Evolutionary conservation across 1,284 basidiomycete genomes (phyloP), one percentile per base, ranked within the genome.

Genomic region (Ganoderma sinense): DNA sequence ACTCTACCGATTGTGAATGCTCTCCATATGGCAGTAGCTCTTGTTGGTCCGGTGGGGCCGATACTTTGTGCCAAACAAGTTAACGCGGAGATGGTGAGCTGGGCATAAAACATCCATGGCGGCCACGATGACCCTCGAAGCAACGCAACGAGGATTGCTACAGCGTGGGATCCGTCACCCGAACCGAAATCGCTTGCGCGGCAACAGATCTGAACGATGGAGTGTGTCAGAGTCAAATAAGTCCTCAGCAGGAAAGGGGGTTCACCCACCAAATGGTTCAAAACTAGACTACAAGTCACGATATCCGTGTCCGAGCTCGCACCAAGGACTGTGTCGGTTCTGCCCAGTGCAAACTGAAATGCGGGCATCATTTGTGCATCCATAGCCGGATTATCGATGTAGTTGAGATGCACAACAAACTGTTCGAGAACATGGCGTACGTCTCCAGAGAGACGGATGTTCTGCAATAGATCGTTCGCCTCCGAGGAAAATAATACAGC

Each of bases 1-100:
- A 94, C 93, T 65, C 93, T 84, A 51, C 91, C 90, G 62, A 92
- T 80, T n/a, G 92, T 84, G 75, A 94, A 93, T 8, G 88, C 85
- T 73, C 86, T 87, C 92, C 91, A 94, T 33, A 93, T 75, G 31
- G 82, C 79, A 29, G 83, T 80, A 2, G 82, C 79, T 26, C 75
- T 77, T 7, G 79, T 78, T 16, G 79, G 76, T 18, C 80, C 78
- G 4, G 76, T 75, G 59, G 73, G 20, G 74, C 77, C 29, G 23
- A 81, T 75, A 66, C 83, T 85, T 76, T 92, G 89, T 1, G 87
- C 83, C 41, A 94, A 80, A 73, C 88, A 91, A 8, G 84, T 85
- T 65, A 92, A 80, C 10, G 90, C 87, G 3, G 91, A 84, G 29
- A 89, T 80, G 26, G 93, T 80, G 48, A 93, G 77, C 74, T 93